Conservation (phyloP, 2,329 filamentous ascomycete genomes). For the Aspergillus terreus region DNA sequence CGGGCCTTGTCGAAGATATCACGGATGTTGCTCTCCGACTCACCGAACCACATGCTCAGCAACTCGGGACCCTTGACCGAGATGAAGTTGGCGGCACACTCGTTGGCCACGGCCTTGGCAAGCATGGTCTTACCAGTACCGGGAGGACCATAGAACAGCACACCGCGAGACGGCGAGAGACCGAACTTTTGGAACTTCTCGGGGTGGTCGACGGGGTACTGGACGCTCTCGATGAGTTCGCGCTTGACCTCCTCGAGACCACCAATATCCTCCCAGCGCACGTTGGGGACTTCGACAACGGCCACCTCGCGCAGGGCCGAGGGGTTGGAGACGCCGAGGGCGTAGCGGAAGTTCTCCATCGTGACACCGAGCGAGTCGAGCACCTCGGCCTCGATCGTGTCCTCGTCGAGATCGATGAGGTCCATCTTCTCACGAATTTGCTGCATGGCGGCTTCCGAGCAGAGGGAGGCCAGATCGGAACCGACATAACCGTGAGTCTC, state of each 20-base stretch:
- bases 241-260: slow-evolving; percentile 98
- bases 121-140: slow-evolving; percentile 99
- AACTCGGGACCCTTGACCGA: slow-evolving; percentile 98
- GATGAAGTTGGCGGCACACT: slow-evolving; percentile 99
- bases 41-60: slow-evolving; percentile 99
- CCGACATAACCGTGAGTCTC: slow-evolving; percentile 99
- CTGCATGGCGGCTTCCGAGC: slow-evolving; percentile 99
- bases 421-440: slow-evolving; percentile 99
- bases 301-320: slow-evolving; percentile 97
- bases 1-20: slow-evolving; percentile 99
- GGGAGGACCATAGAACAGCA: slow-evolving; percentile 96
- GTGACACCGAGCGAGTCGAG: slow-evolving; percentile 97
- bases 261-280: slow-evolving; percentile 99
- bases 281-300: slow-evolving; percentile 98
- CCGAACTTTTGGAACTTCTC: slow-evolving; percentile 99
- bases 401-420: slow-evolving; percentile 96
- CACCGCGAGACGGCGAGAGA: slow-evolving; percentile 94
- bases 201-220: slow-evolving; percentile 98
- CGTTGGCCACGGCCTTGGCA: slow-evolving; percentile 98
- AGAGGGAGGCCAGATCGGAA: slow-evolving; percentile 96
- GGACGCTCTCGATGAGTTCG: slow-evolving; percentile 97
- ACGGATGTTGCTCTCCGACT: slow-evolving; percentile 99
- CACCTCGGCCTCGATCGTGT: slow-evolving; percentile 98
- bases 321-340: slow-evolving; percentile 95
- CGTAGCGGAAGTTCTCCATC: slow-evolving; percentile 99